Evolutionary conservation across 805 yeast species (phyloP).

Genomic region (Metschnikowia kunwiensis): DNA sequence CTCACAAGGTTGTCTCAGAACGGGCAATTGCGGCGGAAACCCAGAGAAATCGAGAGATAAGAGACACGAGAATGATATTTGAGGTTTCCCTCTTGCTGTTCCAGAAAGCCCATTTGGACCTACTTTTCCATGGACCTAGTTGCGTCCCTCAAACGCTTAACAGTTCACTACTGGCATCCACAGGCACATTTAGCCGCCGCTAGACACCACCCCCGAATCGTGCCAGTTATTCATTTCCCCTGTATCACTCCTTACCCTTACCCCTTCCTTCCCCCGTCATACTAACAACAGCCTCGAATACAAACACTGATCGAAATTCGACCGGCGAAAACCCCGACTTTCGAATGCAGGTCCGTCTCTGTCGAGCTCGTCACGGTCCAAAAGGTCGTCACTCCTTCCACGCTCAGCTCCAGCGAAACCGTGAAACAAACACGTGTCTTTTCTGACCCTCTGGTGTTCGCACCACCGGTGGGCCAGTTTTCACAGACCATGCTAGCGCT

Average conservation of each 20-base stretch:
- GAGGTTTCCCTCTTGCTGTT: no score
- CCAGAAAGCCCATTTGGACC: no score
- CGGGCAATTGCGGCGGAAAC: no score
- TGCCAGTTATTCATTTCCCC: neutral
- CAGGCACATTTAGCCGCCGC: no score
- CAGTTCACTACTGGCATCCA: no score
- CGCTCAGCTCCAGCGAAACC: slow-evolving; percentile 35
- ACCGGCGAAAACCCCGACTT: slow-evolving; percentile 47
- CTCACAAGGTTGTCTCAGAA: no score
- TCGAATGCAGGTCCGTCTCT: slow-evolving; percentile 46
- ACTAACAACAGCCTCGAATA: slow-evolving; percentile 46
- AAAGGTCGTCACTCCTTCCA: slow-evolving; percentile 40
- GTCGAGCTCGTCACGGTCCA: slow-evolving; percentile 51
- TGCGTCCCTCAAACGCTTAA: no score
- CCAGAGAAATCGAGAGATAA: no score
- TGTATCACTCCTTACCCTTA: neutral
- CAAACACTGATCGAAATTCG: slow-evolving; percentile 56
- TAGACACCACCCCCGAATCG: no score
- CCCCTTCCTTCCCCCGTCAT: neutral
- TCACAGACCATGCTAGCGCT: slow-evolving; percentile 46
- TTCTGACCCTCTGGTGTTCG: slow-evolving; percentile 33
- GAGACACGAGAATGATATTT: no score
- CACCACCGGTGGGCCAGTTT: slow-evolving; percentile 40
- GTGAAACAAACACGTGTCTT: slow-evolving; percentile 33
- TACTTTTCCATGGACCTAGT: no score